Base-by-base conservation (phyloP, 1,284 basidiomycete species). In the Tremellales sp. region DNA sequence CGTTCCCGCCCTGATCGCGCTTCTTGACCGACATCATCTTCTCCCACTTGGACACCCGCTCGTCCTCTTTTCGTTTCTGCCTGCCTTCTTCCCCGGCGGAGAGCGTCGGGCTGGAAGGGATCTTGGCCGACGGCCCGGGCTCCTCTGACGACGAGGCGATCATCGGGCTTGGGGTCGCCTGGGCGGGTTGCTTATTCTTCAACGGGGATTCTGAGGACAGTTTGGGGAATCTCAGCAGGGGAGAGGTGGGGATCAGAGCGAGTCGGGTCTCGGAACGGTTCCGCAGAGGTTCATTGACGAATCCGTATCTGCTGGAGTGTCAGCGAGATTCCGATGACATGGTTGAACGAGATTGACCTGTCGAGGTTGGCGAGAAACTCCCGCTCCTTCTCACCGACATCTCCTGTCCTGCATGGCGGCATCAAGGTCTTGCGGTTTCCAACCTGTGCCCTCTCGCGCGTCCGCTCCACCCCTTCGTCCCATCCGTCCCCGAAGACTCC, bases 401-500 rank as follows among this genome's bases (percentile, higher is more conserved):
- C 55, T 13, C 62, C 60, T 2, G 49, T 51, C 41, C 79, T 39
- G 70, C 67, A 51, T 74, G 77, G 52, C 72, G 77, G 72, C 10
- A 75, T 79, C 9, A 84, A 60, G 3, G 82, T 81, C 40, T 54
- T 57, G 25, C 70, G 50, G 28, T 63, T 58, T 10, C 51, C 53
- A 1, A 53, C 44, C 12, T 52, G 56, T 14, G 47, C 36, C 41
- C 86, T 80, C n/a, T 89, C 89, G 47, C 91, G 79, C n/a, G 90
- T 95, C 33, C 89, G 81, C 73, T 95, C 91, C 13, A 91, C 78
- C 29, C 91, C 91, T 57, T 93, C 89, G 57, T 86, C 85, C 73
- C 84, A 89, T 0, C 91, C 91, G 67, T 95, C 91, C 3, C 91
- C 91, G 62, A 83, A 86, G 25, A 95, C 91, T 18, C 91, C 91